Conservation (phyloP, 192 early-diverging fungal genomes). For the Backusella tarrabulga region DNA sequence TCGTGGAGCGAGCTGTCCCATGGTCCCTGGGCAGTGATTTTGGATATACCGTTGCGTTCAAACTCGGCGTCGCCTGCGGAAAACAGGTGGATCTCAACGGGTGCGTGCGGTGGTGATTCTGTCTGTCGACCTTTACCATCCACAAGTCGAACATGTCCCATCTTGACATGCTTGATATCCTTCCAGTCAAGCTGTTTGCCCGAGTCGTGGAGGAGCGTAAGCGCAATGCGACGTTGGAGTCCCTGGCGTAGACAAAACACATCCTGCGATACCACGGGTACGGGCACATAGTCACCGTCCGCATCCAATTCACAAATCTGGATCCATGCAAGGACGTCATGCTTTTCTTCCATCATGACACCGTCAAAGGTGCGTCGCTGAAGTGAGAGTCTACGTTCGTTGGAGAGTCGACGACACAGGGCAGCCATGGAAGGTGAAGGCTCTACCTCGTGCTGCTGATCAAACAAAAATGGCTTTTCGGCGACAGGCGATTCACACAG, state of each 20-base stretch:
- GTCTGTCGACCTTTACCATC: slow-evolving; percentile 59
- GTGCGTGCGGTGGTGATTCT: slow-evolving; percentile 42
- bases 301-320: slow-evolving; percentile 62
- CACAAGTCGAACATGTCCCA: slow-evolving; percentile 47
- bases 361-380: slow-evolving; percentile 46
- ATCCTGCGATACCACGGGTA: slow-evolving; percentile 45
- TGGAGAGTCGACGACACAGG: not conserved
- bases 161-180: slow-evolving; percentile 37
- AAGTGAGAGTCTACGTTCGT: not conserved
- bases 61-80: slow-evolving; percentile 36
- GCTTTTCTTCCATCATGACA: slow-evolving; percentile 59
- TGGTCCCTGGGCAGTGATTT: slow-evolving; percentile 49
- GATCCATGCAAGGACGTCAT: slow-evolving; percentile 65
- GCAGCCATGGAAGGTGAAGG: not conserved
- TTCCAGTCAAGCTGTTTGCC: slow-evolving; percentile 60
- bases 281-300: slow-evolving; percentile 63
- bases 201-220: slow-evolving; percentile 64
- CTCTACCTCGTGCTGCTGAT: not conserved
- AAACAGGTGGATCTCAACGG: slow-evolving; percentile 43
- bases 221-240: slow-evolving; percentile 66
- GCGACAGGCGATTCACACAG: not conserved
- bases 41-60: slow-evolving; percentile 57
- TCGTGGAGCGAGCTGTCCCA: slow-evolving; percentile 81
- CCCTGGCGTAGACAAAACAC: slow-evolving; percentile 74
- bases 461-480: not conserved